Conservation (phyloP, 2,329 filamentous ascomycete genomes). For the Dothidotthia symphoricarpi region DNA sequence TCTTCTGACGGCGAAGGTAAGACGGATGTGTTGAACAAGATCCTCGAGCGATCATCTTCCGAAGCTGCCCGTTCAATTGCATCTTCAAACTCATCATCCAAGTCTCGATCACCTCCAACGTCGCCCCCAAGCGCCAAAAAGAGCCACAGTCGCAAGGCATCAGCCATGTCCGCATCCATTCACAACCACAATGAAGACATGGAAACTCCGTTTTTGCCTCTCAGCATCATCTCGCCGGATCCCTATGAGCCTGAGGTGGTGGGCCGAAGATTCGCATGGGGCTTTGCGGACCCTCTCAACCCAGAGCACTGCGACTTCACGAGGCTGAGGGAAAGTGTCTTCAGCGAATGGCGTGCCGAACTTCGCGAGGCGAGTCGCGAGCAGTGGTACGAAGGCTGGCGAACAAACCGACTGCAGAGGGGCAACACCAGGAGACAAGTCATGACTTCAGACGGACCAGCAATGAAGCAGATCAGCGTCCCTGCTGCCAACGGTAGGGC, state of each 20-base stretch:
- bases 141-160: conserved; percentile 43
- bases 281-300: conserved; percentile 91
- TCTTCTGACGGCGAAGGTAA: conserved; percentile 37
- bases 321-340: conserved; percentile 85
- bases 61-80: conserved; percentile 36
- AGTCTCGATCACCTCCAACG: conserved; percentile 33
- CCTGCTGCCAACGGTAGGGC: conserved; percentile 35
- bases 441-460: conserved; percentile 32
- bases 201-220: conserved; percentile 69
- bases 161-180: conserved; percentile 41
- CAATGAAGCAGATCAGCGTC: conserved; percentile 23
- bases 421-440: conserved; percentile 24
- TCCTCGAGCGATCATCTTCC: conserved; percentile 40
- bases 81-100: conserved; percentile 33
- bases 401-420: conserved; percentile 57
- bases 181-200: conserved; percentile 40
- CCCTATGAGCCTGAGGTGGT: conserved; percentile 77
- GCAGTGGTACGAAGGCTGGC: conserved; percentile 94
- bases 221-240: conserved; percentile 93
- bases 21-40: conserved; percentile 40
- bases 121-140: conserved; percentile 34
- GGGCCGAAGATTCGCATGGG: conserved; percentile 92
- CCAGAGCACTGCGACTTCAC: conserved; percentile 90
- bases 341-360: conserved; percentile 88
- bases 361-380: conserved; percentile 86